Base-by-base conservation (phyloP, 2,329 filamentous ascomycete species). In the Plenodomus tracheiphilus region DNA sequence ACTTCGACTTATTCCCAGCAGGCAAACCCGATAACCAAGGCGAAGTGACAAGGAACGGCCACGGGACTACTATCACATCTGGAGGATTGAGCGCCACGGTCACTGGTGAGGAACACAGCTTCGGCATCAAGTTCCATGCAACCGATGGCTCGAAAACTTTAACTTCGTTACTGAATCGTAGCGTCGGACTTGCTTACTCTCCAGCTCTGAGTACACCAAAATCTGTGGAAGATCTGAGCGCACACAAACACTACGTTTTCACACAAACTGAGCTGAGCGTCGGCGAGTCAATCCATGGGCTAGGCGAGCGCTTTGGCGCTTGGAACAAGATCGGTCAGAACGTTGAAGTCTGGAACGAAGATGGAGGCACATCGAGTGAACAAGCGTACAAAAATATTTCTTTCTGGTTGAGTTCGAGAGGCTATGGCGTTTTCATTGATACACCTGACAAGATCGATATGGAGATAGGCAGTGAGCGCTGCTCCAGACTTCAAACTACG, bases 401-500 rank as follows among this genome's bases (percentile, higher is more conserved):
- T 0, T 87, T 88, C 69, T 88, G 83, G 80, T 74, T 88, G 56
- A 87, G 82, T 63, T 88, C 83, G 11, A 78, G 81, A n/a, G 88
- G 88, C 0, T 92, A 91, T 65, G 88, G 88, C 17, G 77, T 91
- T 25, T 91, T 91, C 65, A 82, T 91, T 50, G 87, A 91, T 64
- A 83, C 84, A 5, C 79, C 86, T 0, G 86, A 86, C 18, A 81
- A 80, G 39, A 83, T 91, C 5, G 87, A 88, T 47, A 75, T 91
- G 9, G 88, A 91, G 67, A 79, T 91, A 49, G 87, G 88, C 2
- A 89, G 85, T 56, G 88, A 91, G 73, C 76, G 88, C n/a, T 85
- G 83, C 51, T 86, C 81, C 36, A 79, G 88, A 43, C 79, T 90
- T 3, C 87, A 91, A 71, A 85, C 85, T 1, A 84, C 82, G 39